Conservation (phyloP, 192 early-diverging fungal genomes). For the Rhizophlyctis rosea region DNA sequence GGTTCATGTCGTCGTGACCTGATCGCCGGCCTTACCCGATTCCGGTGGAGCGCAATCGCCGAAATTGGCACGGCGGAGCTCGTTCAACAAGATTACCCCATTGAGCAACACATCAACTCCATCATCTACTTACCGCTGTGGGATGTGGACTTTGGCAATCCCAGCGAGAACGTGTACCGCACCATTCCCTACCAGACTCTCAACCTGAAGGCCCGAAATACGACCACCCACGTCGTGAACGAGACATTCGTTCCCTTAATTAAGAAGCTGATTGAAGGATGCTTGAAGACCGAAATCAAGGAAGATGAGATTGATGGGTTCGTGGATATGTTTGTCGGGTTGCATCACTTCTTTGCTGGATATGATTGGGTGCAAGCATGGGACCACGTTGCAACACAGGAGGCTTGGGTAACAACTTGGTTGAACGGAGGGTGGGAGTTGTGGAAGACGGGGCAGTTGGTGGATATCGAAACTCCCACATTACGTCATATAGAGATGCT, state of each 20-base stretch:
- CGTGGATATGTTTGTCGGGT: constrained; percentile 37
- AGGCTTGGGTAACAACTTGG: constrained; percentile 35
- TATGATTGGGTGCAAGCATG: constrained; percentile 37
- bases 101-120: constrained; percentile 43
- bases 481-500: constrained; percentile 39
- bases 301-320: constrained; percentile 25
- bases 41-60: constrained; percentile 41
- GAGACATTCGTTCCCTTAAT: constrained; percentile 35
- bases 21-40: constrained; percentile 29
- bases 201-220: constrained; percentile 11
- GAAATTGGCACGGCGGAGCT: constrained; percentile 40
- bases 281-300: constrained; percentile 21
- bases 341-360: constrained; percentile 35
- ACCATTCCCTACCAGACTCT: constrained; percentile 25
- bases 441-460: constrained; percentile 16
- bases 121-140: constrained; percentile 41
- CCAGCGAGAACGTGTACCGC: constrained; percentile 39
- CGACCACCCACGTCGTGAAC: constrained; percentile 25
- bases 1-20: constrained; percentile 43
- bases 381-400: constrained; percentile 35
- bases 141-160: constrained; percentile 42
- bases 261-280: constrained; percentile 31
- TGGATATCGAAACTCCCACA: constrained; percentile 37
- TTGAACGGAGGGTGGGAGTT: constrained; percentile 10
- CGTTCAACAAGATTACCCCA: constrained; percentile 47